Conservation (phyloP, 2,329 filamentous ascomycete genomes). For the Pseudocercospora eumusae region DNA sequence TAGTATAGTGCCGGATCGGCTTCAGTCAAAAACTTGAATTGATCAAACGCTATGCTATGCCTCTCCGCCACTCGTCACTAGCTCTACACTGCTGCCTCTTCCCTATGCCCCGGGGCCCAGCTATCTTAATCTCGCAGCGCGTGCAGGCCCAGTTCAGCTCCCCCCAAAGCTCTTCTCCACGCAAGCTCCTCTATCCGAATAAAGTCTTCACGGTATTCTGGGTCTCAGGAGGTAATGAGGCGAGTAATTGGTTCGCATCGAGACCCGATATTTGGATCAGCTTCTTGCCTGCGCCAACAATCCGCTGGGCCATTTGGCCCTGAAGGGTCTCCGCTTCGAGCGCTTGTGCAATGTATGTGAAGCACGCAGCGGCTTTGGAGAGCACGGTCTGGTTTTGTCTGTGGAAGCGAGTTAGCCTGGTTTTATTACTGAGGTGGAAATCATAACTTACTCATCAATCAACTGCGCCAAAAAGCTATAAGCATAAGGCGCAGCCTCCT, state of each 20-base stretch:
- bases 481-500: constrained; percentile 94
- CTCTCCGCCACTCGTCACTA: not conserved
- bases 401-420: constrained; percentile 18
- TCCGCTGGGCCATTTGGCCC: constrained; percentile 75
- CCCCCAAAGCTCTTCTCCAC: not conserved
- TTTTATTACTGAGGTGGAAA: no score
- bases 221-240: constrained; percentile 73
- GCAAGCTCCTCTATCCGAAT: constrained; percentile 37
- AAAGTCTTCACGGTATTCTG: constrained; percentile 60
- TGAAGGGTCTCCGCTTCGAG: constrained; percentile 88
- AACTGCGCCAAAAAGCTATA: constrained; percentile 89
- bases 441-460: constrained; percentile 95
- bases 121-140: not conserved
- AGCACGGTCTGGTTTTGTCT: constrained; percentile 86
- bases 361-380: constrained; percentile 75
- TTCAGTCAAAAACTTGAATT: not conserved
- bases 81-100: not conserved
- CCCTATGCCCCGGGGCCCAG: not conserved
- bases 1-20: not conserved
- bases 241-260: constrained; percentile 73
- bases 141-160: not conserved
- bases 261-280: constrained; percentile 73
- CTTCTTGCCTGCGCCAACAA: constrained; percentile 75
- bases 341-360: constrained; percentile 81
- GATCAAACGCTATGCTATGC: not conserved